Evolutionary conservation across 2,329 filamentous ascomycete species (phyloP), one percentile per base, ranked within the genome.

Genomic region (Pseudonectria buxi): DNA sequence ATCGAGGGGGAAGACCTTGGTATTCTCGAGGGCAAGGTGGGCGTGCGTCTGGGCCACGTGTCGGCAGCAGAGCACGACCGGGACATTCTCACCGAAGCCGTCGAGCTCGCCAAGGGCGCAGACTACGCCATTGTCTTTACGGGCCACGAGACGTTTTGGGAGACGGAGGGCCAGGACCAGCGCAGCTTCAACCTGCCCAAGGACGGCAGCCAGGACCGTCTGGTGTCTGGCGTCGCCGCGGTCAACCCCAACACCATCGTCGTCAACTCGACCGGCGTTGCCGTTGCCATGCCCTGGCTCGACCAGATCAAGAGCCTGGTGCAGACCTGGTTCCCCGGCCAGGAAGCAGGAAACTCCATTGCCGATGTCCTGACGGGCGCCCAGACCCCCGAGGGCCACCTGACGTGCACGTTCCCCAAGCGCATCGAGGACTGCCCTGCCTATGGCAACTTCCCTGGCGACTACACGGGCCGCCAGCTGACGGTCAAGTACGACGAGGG

Each of bases 251-350:
- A 74, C 32, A 71, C 74, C 7, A 69, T 74, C 3, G 68, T 82
- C 7, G 71, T 81, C 5, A 72, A 79, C 47, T 77, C 79, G 30
- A 78, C 76, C 1, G 78, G 78, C 27, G 77, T 76, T 0, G 75
- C 78, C 3, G 59, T 76, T 10, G 64, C 66, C 1, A 65, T 76
- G 69, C 72, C 72, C 1, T 76, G 73, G 73, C 58, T 67, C 2
- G 51, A 61, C 30, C 52, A 65, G 25, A 65, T 81, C 15, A 72
- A 72, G 11, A 76, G 72, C 7, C 69, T 81, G 28, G 47, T 81
- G 4, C 78, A 71, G 49, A 71, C 74, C n/a, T 82, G 78, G 77
- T 83, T 81, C 50, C 74, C 77, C 39, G 79, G 79, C 10, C 78
- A 83, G 50, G 79, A 83, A 56, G 72, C 72, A 22, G 80, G 79